Base-by-base conservation (phyloP, 176 grass and related monocot species). In the Dendrocalamus sinicus region DNA sequence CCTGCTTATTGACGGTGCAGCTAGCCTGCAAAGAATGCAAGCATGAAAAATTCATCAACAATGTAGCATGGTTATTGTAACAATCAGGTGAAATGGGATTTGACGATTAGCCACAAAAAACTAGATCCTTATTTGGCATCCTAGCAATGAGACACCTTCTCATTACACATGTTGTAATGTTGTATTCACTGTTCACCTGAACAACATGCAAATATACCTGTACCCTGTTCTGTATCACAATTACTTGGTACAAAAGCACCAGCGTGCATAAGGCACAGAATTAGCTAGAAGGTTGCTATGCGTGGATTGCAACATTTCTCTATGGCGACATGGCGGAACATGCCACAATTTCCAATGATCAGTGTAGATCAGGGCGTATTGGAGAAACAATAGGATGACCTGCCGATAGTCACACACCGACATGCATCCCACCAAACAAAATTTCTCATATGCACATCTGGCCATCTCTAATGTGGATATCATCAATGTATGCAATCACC, bases 11-110 rank as follows among this genome's bases (percentile, higher is more conserved):
- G 70, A 70, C 22, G 85, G 70, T 52, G 70, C 47, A 75, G 51
- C 51, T 76, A 66, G 43, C 64, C 89, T 91, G 60, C 16, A 63
- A 53, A 83, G 41, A 91, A 75, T 46, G 62, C 16, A 45, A 84
- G 72, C 44, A 78, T 44, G 4, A 70, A 59, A 81, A 68, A 7
- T 51, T 22, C 44, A 83, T 83, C 41, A 75, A 53, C 52, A 84
- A 77, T 1, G 14, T 48, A 39, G 17, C 72, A 88, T 71, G 28
- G 64, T 28, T 51, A 77, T 26, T 11, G 32, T 8, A 82, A 83
- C 79, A 77, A 70, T 14, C 72, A 77, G n/a, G 37, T 48, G 40
- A 30, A 10, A 47, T 46, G 44, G 28, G 13, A 70, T 28, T 26
- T 6, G 7, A 0, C 11, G 16, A 45, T 50, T 50, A 71, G 45